A percentile compares a stretch with the other conserved stretches of the same genome.
Evolutionary conservation across 352 stramenopile genomes (phyloP).

Genomic region (Pilasporangium apinafurcum): DNA sequence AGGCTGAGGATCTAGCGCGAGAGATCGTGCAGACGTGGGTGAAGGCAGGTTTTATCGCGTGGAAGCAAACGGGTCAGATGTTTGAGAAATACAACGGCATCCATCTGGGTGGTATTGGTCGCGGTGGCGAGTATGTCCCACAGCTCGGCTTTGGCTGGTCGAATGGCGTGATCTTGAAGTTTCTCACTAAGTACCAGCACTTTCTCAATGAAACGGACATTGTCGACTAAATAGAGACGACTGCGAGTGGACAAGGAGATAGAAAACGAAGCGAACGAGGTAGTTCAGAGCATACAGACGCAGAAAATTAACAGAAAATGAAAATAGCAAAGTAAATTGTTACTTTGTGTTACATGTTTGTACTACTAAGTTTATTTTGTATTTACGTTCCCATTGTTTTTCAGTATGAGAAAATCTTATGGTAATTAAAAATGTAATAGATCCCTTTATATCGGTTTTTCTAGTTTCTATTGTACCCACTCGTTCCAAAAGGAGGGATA

Average conservation of each 20-base stretch:
- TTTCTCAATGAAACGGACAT: constrained; percentile 7
- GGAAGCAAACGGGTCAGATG: constrained; percentile 69
- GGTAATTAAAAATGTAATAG: too few species aligned
- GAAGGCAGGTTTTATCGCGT: constrained; percentile 51
- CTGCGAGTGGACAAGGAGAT: too few species aligned
- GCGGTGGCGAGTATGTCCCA: constrained; percentile 44
- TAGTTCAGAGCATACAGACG: too few species aligned
- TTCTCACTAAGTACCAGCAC: constrained; percentile 26
- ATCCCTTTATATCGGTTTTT: too few species aligned
- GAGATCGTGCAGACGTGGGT: constrained; percentile 59
- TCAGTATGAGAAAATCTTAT: too few species aligned
- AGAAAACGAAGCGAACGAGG: too few species aligned
- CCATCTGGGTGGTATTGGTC: constrained; percentile 18
- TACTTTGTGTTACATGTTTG: neutral
- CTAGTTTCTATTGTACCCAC: too few species aligned
- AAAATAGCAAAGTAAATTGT: neutral
- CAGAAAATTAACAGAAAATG: neutral
- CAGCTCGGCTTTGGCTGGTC: constrained; percentile 55
- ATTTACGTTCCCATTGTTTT: neutral
- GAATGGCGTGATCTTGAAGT: constrained; percentile 47
- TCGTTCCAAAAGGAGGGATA: too few species aligned
- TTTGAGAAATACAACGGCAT: constrained; percentile 70
- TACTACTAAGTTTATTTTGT: too few species aligned
- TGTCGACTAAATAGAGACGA: too few species aligned
- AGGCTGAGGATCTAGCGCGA: constrained; percentile 42